Percentiles rank a stretch among this genome's conserved stretches.
These are phyloP conservation scores for Exophiala sp. DNA, from an alignment of 2,329 filamentous ascomycete species.

Conservation along the genomic window DNA sequence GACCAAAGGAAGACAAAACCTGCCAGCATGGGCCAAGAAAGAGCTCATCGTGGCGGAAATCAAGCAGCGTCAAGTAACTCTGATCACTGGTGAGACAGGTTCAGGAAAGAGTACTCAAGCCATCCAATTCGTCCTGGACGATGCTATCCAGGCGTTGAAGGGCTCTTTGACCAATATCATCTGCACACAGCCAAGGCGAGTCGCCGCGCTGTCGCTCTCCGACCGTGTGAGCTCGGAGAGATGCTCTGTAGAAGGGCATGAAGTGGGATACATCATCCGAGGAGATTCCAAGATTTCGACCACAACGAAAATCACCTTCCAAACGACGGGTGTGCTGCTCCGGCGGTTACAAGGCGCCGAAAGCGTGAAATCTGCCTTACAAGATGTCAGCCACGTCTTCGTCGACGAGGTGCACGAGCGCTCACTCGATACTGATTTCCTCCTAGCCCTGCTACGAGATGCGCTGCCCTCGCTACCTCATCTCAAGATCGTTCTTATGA, in stretches of 20 bases:
- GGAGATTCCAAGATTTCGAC: constrained; percentile 77
- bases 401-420: constrained; percentile 97
- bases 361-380: constrained; percentile 64
- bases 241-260: constrained; percentile 74
- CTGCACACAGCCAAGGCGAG: constrained; percentile 90
- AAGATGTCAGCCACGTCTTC: constrained; percentile 89
- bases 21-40: constrained; percentile 85
- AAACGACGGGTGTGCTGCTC: constrained; percentile 90
- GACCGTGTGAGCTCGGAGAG: constrained; percentile 93
- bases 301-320: constrained; percentile 86
- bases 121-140: constrained; percentile 91
- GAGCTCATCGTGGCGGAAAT: constrained; percentile 75
- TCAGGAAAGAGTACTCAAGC: constrained; percentile 97
- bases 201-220: constrained; percentile 88
- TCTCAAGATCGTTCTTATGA: constrained; percentile 91
- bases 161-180: constrained; percentile 83
- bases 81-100: constrained; percentile 94
- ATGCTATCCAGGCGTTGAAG: constrained; percentile 72
- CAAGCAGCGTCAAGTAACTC: constrained; percentile 76
- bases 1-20: constrained; percentile 64
- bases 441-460: constrained; percentile 81
- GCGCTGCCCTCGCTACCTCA: constrained; percentile 71
- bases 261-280: constrained; percentile 87
- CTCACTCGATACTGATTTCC: constrained; percentile 89
- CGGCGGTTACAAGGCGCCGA: constrained; percentile 66